phyloP scores from a whole-genome alignment of 208 protist species.

The Acanthamoeba castellanii region DNA sequence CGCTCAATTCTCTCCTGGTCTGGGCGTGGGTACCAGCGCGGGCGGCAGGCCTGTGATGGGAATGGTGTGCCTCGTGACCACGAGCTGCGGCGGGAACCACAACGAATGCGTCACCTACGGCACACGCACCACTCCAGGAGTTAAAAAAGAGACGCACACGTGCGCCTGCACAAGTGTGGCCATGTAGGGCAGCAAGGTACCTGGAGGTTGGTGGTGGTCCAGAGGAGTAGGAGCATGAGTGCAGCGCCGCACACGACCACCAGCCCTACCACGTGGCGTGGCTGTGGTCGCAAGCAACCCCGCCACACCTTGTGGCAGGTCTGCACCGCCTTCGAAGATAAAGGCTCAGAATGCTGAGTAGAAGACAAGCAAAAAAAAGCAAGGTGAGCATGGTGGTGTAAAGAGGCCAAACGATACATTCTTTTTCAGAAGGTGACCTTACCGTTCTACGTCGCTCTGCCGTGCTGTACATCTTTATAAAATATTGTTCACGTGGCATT shows the following conservation, averaged over 20 bases:
- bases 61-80: neutral
- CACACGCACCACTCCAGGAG: too few species aligned
- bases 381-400: too few species aligned
- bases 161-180: too few species aligned
- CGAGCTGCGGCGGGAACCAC: conserved; percentile 26
- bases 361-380: too few species aligned
- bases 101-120: neutral
- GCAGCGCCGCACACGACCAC: neutral
- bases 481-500: too few species aligned
- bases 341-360: too few species aligned
- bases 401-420: too few species aligned
- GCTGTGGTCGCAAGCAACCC: neutral
- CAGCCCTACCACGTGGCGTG: neutral
- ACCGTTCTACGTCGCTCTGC: too few species aligned
- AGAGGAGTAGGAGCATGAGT: conserved; percentile 10
- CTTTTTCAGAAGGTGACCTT: too few species aligned
- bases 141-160: neutral
- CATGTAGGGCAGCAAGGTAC: neutral
- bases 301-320: neutral
- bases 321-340: too few species aligned
- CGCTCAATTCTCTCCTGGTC: too few species aligned
- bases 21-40: neutral
- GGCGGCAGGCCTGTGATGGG: neutral
- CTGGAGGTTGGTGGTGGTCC: conserved; percentile 44
- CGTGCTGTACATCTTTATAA: too few species aligned